Conservation (phyloP, 2,329 filamentous ascomycete genomes). For the Leptographium lundbergii region DNA sequence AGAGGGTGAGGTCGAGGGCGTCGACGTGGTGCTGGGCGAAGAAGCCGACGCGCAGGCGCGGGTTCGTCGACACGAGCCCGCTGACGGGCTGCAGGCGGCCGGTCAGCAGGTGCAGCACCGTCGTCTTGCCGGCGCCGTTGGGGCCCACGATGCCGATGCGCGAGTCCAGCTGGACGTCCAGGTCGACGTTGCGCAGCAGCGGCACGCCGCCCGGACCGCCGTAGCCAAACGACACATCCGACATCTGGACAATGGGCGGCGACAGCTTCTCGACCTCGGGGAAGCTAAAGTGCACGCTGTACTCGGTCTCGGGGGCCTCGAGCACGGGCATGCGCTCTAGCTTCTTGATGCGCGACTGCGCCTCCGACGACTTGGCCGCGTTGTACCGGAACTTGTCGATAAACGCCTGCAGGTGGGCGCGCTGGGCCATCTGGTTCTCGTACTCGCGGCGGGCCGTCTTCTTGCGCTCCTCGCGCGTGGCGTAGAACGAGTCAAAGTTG, state of each 20-base stretch:
- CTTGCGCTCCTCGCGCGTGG: constrained; percentile 89
- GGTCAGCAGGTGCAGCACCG: constrained; percentile 93
- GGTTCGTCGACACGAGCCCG: constrained; percentile 78
- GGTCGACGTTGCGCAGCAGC: constrained; percentile 73
- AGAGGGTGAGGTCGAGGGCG: constrained; percentile 77
- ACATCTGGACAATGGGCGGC: constrained; percentile 96
- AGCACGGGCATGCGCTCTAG: constrained; percentile 92
- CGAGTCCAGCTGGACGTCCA: constrained; percentile 95
- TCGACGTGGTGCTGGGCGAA: constrained; percentile 99
- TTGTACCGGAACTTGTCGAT: constrained; percentile 99
- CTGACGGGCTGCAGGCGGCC: constrained; percentile 64
- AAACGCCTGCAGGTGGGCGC: constrained; percentile 90
- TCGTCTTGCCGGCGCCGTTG: constrained; percentile 98
- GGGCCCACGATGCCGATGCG: constrained; percentile 98
- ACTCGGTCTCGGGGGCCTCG: constrained; percentile 81
- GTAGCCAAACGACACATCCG: constrained; percentile 84
- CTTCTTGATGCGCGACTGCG: constrained; percentile 98
- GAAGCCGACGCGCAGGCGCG: constrained; percentile 83
- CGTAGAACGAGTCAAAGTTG: constrained; percentile 96
- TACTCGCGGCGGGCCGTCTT: constrained; percentile 97
- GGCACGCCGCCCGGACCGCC: constrained; percentile 62
- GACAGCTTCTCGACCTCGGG: constrained; percentile 96
- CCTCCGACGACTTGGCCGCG: constrained; percentile 94
- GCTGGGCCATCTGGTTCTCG: constrained; percentile 92
- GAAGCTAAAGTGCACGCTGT: constrained; percentile 94